Evolutionary conservation across 164 flowering plant species (phyloP), one percentile per base, ranked within the genome.

Genomic region (Euptelea pleiosperma): DNA sequence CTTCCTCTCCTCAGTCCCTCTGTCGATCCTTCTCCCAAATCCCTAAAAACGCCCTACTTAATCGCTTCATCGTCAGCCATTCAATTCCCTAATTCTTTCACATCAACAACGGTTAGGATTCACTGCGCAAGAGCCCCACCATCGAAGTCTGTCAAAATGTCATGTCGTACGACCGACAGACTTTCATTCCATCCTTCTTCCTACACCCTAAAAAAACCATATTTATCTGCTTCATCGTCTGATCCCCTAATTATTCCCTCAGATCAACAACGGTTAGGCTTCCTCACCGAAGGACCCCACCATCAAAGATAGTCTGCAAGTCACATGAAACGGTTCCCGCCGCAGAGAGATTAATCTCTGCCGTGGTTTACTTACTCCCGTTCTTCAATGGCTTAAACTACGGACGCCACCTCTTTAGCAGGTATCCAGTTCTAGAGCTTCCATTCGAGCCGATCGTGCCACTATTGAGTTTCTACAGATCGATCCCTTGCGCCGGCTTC

Each of bases 351-450:
- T 31, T 61, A 14, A 21, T 61, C 11, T 61, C 65, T 4, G 50
- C 50, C 21, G 22, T 61, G 11, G 49, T 51, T 3, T 61, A 61
- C 29, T 30, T 30, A 5, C 26, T 61, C 30, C 64, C 64, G 0
- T 61, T 61, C 57, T 31, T 61, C 15, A 52, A 52, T 37, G 58
- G 58, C 16, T 33, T 61, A 3, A 22, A 44, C 4, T 61, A 41
- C 49, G 50, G 65, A 1, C 24, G 11, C 12, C 33, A 25, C 22
- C n/a, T 61, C 4, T 61, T 61, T 37, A 2, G 18, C 2, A 14
- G 15, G 12, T 44, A 11, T 43, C 65, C 65, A 1, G 15, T 16
- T 2, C 14, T 61, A 6, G 65, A 43, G 34, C 2, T 45, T 1
- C 10, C 11, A 15, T 52, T 61, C n/a, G 51, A 61, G 19, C 58